Base-by-base conservation (phyloP, 371 early-diverging fungal species). In the Mucor velutinosus region DNA sequence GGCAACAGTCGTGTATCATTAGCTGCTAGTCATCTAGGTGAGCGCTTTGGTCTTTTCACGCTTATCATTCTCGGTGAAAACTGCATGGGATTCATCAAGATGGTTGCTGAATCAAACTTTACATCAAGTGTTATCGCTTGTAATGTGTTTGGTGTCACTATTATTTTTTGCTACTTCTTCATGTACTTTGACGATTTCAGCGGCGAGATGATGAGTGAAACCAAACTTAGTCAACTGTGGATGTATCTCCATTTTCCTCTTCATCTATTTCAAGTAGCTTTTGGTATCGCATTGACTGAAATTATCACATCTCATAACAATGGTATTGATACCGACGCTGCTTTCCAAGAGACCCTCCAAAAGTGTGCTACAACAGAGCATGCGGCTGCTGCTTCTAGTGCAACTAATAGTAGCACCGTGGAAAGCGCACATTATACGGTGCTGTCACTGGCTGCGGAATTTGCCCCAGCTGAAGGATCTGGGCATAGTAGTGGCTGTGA, bases 171-270 rank as follows among this genome's bases (percentile, higher is more conserved):
- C 12, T 83, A 72, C 59, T 83, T 83, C 62, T 83, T 83, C 60
- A 83, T 83, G 83, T 83, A 81, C 43, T 83, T 83, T 72, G 83
- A 83, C 39, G 83, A 83, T 56, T 83, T 83, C 30, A 73, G 70
- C 56, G 74, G 76, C 25, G 82, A 82, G 66, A 69, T 76, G 17
- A 49, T 76, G 19, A 41, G 61, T 11, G 62, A 69, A 55, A 72
- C 76, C 1, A 51, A 75, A 37, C 51, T 83, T 55, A 84, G 83
- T 35, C 86, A 85, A 53, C 73, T 87, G 8, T 87, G 87, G 87
- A 78, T 85, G 57, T 87, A 86, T 43, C 74, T 87, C n/a, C 87
- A 87, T 63, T 77, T 87, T 32, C 87, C 87, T 2, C 73, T 87
- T 1, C 87, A 87, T 60, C 41, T 87, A 2, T 85, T 86, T 45